Evolutionary conservation across 768 basidiomycete genomes (phyloP), one percentile per base, ranked within the genome.

Genomic region (Rhodotorula graminis): DNA sequence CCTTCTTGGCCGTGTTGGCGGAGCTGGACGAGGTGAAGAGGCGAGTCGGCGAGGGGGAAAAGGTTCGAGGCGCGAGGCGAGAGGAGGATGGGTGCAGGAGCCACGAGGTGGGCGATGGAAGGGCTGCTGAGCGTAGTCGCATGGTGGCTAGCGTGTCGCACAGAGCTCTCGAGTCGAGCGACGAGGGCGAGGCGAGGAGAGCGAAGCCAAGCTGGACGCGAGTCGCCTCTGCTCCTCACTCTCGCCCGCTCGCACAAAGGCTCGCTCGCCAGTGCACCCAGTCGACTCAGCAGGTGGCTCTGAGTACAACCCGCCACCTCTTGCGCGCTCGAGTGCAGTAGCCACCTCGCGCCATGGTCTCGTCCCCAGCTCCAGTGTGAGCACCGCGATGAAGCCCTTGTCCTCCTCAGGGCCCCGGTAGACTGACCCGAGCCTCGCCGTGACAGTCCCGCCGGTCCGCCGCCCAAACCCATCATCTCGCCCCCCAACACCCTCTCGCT

Each of bases 401-500:
- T 15, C n/a, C 27, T 15, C 25, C 33, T 33, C 23, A 42, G 25
- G 25, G 58, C 1, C 4, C 25, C 3, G 0, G 21, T 21, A 1
- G 3, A 14, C n/a, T 44, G 42, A 29, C n/a, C 5, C 2, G 6
- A 25, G 25, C 15, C n/a, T 23, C 27, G 14, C 37, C 4, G 25
- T 1, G 14, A 44, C 58, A 67, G 60, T 18, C 10, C 61, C 7
- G 29, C 29, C 6, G 71, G 68, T 1, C 67, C 71, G 21, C 67
- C 71, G 2, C 67, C 67, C 25, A 76, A 73, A 47, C 75, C 75
- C 25, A 64, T 76, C 66, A 69, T 76, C 69, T 76, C 75, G 6
- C 69, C 71, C 12, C 72, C 75, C n/a, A 76, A 76, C 72, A 71
- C 75, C 10, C 50, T 76, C 12, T 42, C 57, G n/a, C 71, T 76